Base-by-base conservation (phyloP, 176 grass and related monocot species). In the Juncus inflexus region DNA sequence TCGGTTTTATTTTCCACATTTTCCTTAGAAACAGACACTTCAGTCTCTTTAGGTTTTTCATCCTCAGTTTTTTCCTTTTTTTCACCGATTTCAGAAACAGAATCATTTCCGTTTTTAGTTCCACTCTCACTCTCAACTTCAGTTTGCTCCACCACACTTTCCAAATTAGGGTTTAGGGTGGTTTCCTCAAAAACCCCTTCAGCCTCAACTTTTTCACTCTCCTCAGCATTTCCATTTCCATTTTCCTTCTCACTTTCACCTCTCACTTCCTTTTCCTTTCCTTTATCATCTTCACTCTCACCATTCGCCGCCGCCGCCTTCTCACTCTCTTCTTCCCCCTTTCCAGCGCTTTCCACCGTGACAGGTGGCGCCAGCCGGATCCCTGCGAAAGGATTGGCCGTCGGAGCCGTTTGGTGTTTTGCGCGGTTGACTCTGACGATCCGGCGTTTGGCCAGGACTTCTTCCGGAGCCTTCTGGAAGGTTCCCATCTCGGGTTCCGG, bases 391-490 rank as follows among this genome's bases (percentile, higher is more conserved):
- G 94, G 94, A 54, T 99, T 99, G 4, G 85, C 85, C 57, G 74
- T 58, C 51, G 82, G 70, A 57, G 85, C 60, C 58, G 80, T 36
- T 66, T 76, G 51, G 59, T 76, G 51, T 3, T 47, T 47, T 72
- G 78, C 65, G 15, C 85, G 95, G 35, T 81, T 86, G 61, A 99
- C 86, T 70, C 90, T 99, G 35, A 99, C 86, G 63, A 94, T 80
- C 72, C 69, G 89, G 54, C 78, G 80, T 15, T 85, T 78, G 62
- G 95, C 95, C 95, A 99, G 90, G 53, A 99, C 89, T 88, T 99
- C 89, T 79, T 99, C 95, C 65, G 75, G 89, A 67, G 95, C 95
- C 79, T 80, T 99, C 79, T 90, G 79, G 74, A 99, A 99, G 40
- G 86, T 76, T 40, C 89, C 95, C 65, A 79, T 80, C 47, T 87